Evolutionary conservation across 208 protist species (phyloP), one percentile per base, ranked within the genome.

Genomic region (Acanthamoeba sp.): DNA sequence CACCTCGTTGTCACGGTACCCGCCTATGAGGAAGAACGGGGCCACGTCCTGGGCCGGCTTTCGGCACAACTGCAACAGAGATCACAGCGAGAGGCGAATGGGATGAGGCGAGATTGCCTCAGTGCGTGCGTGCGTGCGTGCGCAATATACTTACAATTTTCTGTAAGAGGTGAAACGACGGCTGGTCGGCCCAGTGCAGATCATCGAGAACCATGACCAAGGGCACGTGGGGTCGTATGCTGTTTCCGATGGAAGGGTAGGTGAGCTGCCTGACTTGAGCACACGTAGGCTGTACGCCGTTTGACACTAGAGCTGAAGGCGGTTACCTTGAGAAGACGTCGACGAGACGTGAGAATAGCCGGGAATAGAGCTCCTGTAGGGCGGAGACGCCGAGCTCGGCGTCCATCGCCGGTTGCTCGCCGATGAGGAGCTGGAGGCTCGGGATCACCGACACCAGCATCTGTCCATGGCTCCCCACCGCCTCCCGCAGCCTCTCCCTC

Each of bases 1-100:
- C 55, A 91, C 85, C 36, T 91, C 85, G 38, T 91, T 66, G 40
- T 91, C 85, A 2, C 85, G 52, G n/a, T 91, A 91, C 40, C 48
- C 85, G 14, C 85, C 85, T 5, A 91, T 2, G 22, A 91, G 55
- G 18, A 91, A 40, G 45, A 91, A 24, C 22, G 50, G 59, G 12
- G 24, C 84, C 24, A 24, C 32, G 36, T 40, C 84, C 66, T 64
- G 57, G 57, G 57, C 57, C 57, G 57, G 57, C 57, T 64, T 64
- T 22, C 57, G 57, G 57, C 57, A 64, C 22, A 64, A 64, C 62
- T 69, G n/a, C 62, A 3, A 55, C n/a, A n/a, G n/a, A 16, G 16
- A 12, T 22, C 16, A 9, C 9, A 29, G 78, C 38, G 42, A 45
- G 78, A 9, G 48, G 24, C 38, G 42, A 9, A 59, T 29, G n/a